phyloP scores from a whole-genome alignment of 1,284 basidiomycete genomes.

The Stygiomarasmius scandens region DNA sequence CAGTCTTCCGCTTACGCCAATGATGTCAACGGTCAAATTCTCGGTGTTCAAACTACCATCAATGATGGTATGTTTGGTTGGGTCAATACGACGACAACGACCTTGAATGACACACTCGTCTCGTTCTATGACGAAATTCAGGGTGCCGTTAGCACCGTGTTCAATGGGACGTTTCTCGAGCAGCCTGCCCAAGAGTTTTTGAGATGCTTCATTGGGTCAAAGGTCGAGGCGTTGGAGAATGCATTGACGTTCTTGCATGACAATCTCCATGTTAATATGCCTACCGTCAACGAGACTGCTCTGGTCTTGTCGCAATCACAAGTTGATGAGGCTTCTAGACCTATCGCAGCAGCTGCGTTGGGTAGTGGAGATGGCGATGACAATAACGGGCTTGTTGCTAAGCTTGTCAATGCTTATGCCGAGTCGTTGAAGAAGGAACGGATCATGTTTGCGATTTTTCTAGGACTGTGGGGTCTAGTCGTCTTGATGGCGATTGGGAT shows the following conservation, averaged over 20 bases:
- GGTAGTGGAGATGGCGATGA: conserved; percentile 59
- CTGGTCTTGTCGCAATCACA: conserved; percentile 74
- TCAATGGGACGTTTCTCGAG: conserved; percentile 83
- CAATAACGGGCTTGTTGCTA: conserved; percentile 73
- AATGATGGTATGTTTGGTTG: conserved; percentile 91
- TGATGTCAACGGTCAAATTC: conserved; percentile 74
- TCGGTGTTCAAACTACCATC: conserved; percentile 70
- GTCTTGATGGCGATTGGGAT: conserved; percentile 71
- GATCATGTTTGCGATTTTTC: conserved; percentile 80
- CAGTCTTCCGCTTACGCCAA: conserved; percentile 79
- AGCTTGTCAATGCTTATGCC: conserved; percentile 75
- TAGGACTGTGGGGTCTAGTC: conserved; percentile 79
- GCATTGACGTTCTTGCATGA: conserved; percentile 92
- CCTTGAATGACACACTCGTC: conserved; percentile 81
- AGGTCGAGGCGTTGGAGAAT: conserved; percentile 84
- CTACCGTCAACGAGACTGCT: conserved; percentile 70
- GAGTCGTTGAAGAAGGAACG: conserved; percentile 77
- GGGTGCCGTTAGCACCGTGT: conserved; percentile 68
- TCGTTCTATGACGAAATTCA: conserved; percentile 78
- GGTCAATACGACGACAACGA: conserved; percentile 90
- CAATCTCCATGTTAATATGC: conserved; percentile 81
- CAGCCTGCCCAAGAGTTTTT: conserved; percentile 85
- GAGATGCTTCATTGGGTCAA: conserved; percentile 86
- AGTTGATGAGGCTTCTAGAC: conserved; percentile 75
- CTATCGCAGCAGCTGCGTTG: conserved; percentile 80